phyloP scores from a whole-genome alignment of 257 asterid genomes.

The Lycium ferocissimum region DNA sequence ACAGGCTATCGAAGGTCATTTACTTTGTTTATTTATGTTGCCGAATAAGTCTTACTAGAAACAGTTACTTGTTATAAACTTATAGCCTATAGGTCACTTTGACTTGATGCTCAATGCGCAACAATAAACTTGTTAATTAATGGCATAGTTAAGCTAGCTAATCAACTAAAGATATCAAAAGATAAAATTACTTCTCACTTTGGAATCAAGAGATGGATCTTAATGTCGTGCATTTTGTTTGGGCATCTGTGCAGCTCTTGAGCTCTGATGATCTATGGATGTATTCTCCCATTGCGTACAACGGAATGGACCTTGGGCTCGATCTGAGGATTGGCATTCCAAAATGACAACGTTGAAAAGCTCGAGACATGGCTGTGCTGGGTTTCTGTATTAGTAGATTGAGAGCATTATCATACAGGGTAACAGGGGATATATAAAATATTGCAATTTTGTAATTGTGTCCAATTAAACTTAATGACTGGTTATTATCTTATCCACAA shows the following conservation, averaged over 20 bases:
- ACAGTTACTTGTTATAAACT: background rate
- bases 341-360: slow-evolving; percentile 19
- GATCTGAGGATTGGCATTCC: slow-evolving; percentile 45
- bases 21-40: background rate
- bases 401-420: background rate
- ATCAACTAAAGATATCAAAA: background rate
- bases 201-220: background rate
- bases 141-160: background rate
- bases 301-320: slow-evolving; percentile 77
- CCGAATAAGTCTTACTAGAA: background rate
- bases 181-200: background rate
- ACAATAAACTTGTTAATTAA: background rate
- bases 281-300: slow-evolving; percentile 92
- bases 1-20: background rate
- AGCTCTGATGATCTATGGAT: slow-evolving; percentile 93
- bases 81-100: background rate
- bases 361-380: background rate
- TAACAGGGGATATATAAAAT: background rate
- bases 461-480: no score
- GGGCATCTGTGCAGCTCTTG: slow-evolving; percentile 62
- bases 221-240: background rate
- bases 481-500: background rate
- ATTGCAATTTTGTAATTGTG: background rate
- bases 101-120: background rate
- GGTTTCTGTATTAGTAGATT: background rate